Evolutionary conservation across 78 protist genomes (phyloP).

Genomic region (Dictyostelium brefeldianum): DNA sequence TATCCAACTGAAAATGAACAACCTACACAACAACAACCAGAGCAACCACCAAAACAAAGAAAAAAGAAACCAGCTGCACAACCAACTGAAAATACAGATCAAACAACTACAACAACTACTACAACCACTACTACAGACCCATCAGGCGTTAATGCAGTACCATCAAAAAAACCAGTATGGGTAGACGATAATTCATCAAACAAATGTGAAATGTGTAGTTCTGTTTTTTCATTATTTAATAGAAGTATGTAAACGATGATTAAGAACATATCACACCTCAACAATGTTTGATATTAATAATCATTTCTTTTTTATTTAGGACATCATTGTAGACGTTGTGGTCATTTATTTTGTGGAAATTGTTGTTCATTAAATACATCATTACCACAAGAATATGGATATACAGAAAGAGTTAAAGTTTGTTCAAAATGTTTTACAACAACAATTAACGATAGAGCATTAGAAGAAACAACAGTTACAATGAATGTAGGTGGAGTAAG

Average conservation of each 20-base stretch:
- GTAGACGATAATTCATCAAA: constrained; percentile 47
- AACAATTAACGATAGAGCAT: constrained; percentile 58
- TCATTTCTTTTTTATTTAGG: neutral
- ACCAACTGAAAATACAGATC: neutral
- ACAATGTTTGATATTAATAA: neutral
- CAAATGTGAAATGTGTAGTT: constrained; percentile 58
- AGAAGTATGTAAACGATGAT: constrained; percentile 52
- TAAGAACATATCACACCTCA: too few relatives aligned
- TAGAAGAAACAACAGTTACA: constrained; percentile 57
- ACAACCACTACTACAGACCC: neutral
- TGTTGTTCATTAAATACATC: constrained; percentile 73
- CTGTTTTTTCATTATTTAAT: constrained; percentile 44
- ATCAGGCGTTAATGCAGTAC: neutral
- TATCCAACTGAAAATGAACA: constrained; percentile 40
- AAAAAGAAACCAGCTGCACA: neutral
- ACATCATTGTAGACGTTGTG: constrained; percentile 82
- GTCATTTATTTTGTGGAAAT: constrained; percentile 70
- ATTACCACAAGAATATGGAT: constrained; percentile 72
- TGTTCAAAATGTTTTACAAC: constrained; percentile 71
- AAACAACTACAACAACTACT: constrained; percentile 27
- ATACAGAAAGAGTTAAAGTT: constrained; percentile 61
- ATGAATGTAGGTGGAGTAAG: constrained; percentile 74
- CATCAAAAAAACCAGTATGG: constrained; percentile 40
- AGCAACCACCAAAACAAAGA: constrained; percentile 28
- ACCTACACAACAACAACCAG: constrained; percentile 13